phyloP scores from a whole-genome alignment of 2,329 filamentous ascomycete species.

The Aplosporella prunicola region DNA sequence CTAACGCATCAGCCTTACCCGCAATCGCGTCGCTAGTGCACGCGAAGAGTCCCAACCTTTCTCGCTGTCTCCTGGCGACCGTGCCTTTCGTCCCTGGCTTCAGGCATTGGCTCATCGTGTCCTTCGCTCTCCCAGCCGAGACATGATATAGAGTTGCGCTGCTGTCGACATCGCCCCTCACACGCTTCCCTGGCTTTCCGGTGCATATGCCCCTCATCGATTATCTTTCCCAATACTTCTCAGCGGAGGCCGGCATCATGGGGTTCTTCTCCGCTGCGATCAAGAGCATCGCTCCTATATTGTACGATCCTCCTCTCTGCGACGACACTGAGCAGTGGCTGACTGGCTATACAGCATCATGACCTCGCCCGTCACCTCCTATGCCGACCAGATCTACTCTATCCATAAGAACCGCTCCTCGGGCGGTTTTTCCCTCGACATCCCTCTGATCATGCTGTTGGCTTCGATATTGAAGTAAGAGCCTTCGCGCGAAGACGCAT shows the following conservation, averaged over 20 bases:
- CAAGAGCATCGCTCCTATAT: constrained; percentile 29
- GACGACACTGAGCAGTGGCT: background rate
- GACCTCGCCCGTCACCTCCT: constrained; percentile 54
- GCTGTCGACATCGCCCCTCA: background rate
- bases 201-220: constrained; percentile 9
- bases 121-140: background rate
- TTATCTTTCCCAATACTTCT: constrained; percentile 8
- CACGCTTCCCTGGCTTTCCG: background rate
- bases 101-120: too few species aligned
- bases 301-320: constrained; percentile 19
- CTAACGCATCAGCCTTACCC: constrained; percentile 6
- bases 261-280: constrained; percentile 27
- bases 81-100: background rate
- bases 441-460: constrained; percentile 57
- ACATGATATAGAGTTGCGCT: constrained; percentile 4
- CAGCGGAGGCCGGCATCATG: constrained; percentile 18
- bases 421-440: constrained; percentile 56
- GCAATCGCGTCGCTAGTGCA: constrained; percentile 4
- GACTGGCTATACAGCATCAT: constrained; percentile 38
- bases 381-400: constrained; percentile 57
- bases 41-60: constrained; percentile 4
- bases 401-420: constrained; percentile 52
- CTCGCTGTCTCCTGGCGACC: constrained; percentile 3
- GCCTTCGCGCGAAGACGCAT: background rate
- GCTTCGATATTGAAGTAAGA: constrained; percentile 53